A percentile compares a stretch with the other conserved stretches of the same genome.
These are phyloP conservation scores for Phytophthora tubulina DNA, from an alignment of 352 stramenopile genomes.

Conservation along the genomic window DNA sequence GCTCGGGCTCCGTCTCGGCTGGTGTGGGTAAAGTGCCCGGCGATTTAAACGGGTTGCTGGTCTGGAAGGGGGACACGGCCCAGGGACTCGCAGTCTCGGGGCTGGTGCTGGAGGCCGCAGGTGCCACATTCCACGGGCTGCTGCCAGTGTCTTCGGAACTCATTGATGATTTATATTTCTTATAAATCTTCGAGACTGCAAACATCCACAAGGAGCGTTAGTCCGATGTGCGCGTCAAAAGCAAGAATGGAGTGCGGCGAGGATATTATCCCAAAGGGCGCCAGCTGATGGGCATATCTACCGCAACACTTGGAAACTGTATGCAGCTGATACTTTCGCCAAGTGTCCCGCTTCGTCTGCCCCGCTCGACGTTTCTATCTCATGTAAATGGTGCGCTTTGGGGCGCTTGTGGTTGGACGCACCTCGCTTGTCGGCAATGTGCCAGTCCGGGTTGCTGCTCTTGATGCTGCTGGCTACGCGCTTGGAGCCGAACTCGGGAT, in stretches of 20 bases:
- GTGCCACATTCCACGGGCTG: slow-evolving; percentile 67
- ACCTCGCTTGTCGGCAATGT: slow-evolving; percentile 79
- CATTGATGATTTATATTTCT: slow-evolving; percentile 72
- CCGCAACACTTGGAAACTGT: slow-evolving; percentile 30
- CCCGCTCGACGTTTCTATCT: slow-evolving; percentile 13
- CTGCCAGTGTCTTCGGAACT: slow-evolving; percentile 42
- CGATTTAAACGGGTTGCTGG: slow-evolving; percentile 47
- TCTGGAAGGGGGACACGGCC: slow-evolving; percentile 57
- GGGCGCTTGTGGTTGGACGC: slow-evolving; percentile 26
- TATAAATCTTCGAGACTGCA: slow-evolving; percentile 75
- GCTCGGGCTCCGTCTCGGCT: slow-evolving; percentile 43
- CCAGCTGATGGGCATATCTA: slow-evolving; percentile 21
- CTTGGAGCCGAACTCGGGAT: slow-evolving; percentile 80
- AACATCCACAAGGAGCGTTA: slow-evolving; percentile 33
- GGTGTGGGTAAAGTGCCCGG: slow-evolving; percentile 17
- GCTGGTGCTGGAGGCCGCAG: slow-evolving; percentile 37
- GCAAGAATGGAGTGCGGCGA: slow-evolving; percentile 11
- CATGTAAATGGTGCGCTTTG: slow-evolving; percentile 10
- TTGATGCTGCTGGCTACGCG: slow-evolving; percentile 69
- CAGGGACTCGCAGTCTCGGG: slow-evolving; percentile 43
- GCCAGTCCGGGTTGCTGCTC: slow-evolving; percentile 73
- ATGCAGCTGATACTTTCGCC: slow-evolving; percentile 6
- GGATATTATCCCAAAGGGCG: slow-evolving; percentile 1
- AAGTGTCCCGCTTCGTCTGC: slow-evolving; percentile 28
- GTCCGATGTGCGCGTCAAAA: slow-evolving; percentile 16